A percentile compares a stretch with the other conserved stretches of the same genome.
Evolutionary conservation across 1,139 yeast genomes (phyloP).

Genomic region (Candida tropicalis): DNA sequence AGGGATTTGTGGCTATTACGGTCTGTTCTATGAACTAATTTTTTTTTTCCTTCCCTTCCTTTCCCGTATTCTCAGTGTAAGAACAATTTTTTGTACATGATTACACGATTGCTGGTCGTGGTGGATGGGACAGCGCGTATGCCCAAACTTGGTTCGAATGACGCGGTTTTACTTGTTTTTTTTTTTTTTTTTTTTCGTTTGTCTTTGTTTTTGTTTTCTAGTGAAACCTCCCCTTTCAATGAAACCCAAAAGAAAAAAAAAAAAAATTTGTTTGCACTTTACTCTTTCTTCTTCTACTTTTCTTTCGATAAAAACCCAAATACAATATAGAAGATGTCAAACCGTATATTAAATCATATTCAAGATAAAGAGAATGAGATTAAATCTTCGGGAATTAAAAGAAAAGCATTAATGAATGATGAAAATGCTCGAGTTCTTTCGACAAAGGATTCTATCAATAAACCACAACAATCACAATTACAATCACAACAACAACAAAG

Average conservation of each 20-base stretch:
- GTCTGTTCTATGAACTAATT: too few species aligned
- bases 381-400: constrained; percentile 4
- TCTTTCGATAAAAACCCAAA: neutral
- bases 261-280: too few species aligned
- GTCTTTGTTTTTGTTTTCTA: neutral
- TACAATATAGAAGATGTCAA: constrained; percentile 3
- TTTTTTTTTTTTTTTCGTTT: neutral
- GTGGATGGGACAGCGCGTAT: too few species aligned
- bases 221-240: neutral
- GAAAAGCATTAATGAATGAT: constrained; percentile 3
- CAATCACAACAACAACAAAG: constrained; percentile 4
- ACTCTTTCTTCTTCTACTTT: constrained; percentile 6
- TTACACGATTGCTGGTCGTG: too few species aligned
- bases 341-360: constrained; percentile 6
- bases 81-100: too few species aligned
- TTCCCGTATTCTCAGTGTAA: too few species aligned
- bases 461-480: constrained; percentile 1
- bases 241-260: neutral
- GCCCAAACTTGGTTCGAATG: too few species aligned
- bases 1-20: too few species aligned
- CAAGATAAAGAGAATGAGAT: constrained; percentile 8
- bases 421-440: constrained; percentile 5
- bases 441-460: constrained; percentile 2
- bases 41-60: too few species aligned
- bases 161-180: neutral